A percentile compares a stretch with the other conserved stretches of the same genome.
Evolutionary conservation across 345 rosid species (phyloP).

Genomic region (Eucalyptus erythrocorys): DNA sequence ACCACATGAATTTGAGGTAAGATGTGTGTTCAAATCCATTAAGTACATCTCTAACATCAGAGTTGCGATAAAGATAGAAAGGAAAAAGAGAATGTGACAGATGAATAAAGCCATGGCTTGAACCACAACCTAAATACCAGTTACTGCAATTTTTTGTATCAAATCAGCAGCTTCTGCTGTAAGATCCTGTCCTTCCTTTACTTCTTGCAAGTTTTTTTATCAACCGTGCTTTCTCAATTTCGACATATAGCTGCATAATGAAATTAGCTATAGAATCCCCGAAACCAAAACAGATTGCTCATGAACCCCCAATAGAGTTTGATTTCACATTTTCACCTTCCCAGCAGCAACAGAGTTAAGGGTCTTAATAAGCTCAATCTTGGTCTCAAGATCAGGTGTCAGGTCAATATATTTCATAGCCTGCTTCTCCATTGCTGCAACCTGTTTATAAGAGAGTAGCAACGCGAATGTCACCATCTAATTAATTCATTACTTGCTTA

Average conservation of each 20-base stretch:
- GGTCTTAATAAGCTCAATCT: conserved; percentile 67
- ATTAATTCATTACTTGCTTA: no score
- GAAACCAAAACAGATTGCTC: not conserved
- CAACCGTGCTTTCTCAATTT: conserved; percentile 41
- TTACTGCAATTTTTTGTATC: not conserved
- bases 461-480: not conserved
- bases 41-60: no score
- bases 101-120: not conserved
- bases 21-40: not conserved
- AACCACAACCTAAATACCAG: no score
- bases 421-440: conserved; percentile 94
- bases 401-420: conserved; percentile 87
- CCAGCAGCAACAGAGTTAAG: conserved; percentile 78
- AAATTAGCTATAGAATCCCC: not conserved
- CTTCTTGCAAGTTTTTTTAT: no score
- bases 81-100: not conserved
- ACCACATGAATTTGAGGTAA: not conserved
- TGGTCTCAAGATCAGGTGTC: conserved; percentile 86
- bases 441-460: conserved; percentile 21
- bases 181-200: no score
- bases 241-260: conserved; percentile 57
- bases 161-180: no score
- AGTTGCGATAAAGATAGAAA: no score
- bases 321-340: conserved; percentile 31
- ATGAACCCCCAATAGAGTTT: not conserved